Conservation (phyloP, 495 filamentous ascomycete genomes). For the Aspergillus carlsbadensis region DNA sequence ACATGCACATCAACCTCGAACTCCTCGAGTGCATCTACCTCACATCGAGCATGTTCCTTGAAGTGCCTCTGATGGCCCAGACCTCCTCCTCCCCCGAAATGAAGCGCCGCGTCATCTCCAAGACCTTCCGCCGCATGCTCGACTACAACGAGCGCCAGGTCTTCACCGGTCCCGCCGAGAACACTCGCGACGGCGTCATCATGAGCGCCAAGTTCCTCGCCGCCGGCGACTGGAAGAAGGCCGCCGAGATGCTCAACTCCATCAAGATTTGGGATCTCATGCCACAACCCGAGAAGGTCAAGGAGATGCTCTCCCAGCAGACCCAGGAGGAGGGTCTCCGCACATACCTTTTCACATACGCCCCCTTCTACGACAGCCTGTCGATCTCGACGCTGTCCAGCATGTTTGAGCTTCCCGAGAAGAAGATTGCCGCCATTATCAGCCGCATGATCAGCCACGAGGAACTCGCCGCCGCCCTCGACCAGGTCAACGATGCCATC, state of each 20-base stretch:
- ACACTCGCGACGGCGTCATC: conserved; percentile 98
- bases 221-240: conserved; percentile 97
- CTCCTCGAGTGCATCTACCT: conserved; percentile 98
- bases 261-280: conserved; percentile 99
- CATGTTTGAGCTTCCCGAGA: conserved; percentile 93
- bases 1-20: conserved; percentile 99
- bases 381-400: conserved; percentile 76
- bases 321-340: conserved; percentile 97
- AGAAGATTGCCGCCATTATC: conserved; percentile 90
- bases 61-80: conserved; percentile 95
- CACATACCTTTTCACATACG: conserved; percentile 99
- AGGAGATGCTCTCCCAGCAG: conserved; percentile 93
- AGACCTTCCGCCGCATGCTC: conserved; percentile 98
- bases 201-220: conserved; percentile 95
- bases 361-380: conserved; percentile 97
- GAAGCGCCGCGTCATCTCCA: conserved; percentile 97
- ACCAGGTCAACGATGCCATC: conserved; percentile 96
- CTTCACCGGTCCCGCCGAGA: conserved; percentile 97
- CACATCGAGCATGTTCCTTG: conserved; percentile 96
- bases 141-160: conserved; percentile 99
- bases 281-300: conserved; percentile 81
- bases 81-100: conserved; percentile 94
- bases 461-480: conserved; percentile 90
- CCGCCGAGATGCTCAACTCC: conserved; percentile 83
- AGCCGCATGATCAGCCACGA: conserved; percentile 99